These are phyloP conservation scores for Aspergillus chevalieri DNA, from an alignment of 2,329 filamentous ascomycete species.

Conservation along the genomic window DNA sequence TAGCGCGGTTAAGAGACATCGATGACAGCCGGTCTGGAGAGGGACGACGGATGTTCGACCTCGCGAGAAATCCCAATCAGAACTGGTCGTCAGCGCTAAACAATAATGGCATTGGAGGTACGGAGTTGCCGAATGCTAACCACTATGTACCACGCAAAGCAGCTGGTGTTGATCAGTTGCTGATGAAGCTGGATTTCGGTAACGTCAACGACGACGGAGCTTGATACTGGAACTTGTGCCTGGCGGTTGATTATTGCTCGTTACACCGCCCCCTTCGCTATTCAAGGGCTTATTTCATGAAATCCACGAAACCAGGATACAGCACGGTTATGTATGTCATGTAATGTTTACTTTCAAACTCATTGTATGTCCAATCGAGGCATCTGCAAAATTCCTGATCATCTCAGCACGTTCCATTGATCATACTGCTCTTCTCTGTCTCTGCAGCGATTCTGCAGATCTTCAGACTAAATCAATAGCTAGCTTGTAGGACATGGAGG, in stretches of 20 bases:
- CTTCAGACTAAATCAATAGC: too few relatives aligned
- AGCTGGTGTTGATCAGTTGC: slow-evolving; percentile 72
- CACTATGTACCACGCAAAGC: slow-evolving; percentile 65
- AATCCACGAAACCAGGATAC: too few relatives aligned
- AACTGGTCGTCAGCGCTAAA: slow-evolving; percentile 23
- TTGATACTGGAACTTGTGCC: slow-evolving; percentile 3
- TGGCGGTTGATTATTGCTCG: background rate
- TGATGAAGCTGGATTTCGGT: slow-evolving; percentile 80
- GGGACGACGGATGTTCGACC: slow-evolving; percentile 29
- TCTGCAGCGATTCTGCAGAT: too few relatives aligned
- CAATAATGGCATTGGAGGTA: background rate
- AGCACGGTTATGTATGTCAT: too few relatives aligned
- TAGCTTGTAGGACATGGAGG: too few relatives aligned
- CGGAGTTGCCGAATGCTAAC: slow-evolving; percentile 1
- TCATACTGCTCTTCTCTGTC: too few relatives aligned
- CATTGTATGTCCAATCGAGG: too few relatives aligned
- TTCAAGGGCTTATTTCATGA: background rate
- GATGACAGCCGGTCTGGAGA: slow-evolving; percentile 49
- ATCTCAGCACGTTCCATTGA: too few relatives aligned
- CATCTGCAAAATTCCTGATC: too few relatives aligned
- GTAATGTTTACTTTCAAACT: too few relatives aligned
- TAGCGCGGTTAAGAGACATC: slow-evolving; percentile 54
- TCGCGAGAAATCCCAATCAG: slow-evolving; percentile 20
- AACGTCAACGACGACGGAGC: slow-evolving; percentile 18
- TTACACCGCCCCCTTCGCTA: background rate